Percentiles rank a stretch among this genome's conserved stretches.
Evolutionary conservation across 345 rosid genomes (phyloP).

Genomic region (Salix caprea): DNA sequence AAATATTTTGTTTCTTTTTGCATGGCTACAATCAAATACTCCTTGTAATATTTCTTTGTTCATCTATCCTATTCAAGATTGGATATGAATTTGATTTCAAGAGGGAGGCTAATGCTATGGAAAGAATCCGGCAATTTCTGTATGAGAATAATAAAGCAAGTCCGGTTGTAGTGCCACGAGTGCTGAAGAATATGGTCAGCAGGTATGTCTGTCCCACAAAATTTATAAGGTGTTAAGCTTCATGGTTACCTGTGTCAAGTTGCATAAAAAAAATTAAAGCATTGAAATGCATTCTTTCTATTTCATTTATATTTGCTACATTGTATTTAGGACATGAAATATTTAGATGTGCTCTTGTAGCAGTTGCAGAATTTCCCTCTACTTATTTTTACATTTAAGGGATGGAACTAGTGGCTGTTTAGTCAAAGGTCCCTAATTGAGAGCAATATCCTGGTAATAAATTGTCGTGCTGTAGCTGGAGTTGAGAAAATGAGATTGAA

Average conservation of each 20-base stretch:
- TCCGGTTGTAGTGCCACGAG: conserved; percentile 79
- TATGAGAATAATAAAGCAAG: conserved; percentile 64
- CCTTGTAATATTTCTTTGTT: conserved; percentile 3
- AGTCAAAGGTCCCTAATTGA: conserved; percentile 1
- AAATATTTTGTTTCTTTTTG: conserved; percentile 5
- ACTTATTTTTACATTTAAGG: conserved; percentile 1
- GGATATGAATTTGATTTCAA: conserved; percentile 89
- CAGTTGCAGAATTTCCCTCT: not conserved
- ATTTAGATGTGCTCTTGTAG: not conserved
- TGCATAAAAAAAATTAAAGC: not conserved
- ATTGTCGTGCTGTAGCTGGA: not conserved
- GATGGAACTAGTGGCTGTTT: not conserved
- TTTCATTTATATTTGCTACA: not conserved
- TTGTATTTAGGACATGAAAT: not conserved
- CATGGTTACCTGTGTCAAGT: conserved; percentile 1
- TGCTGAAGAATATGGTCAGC: conserved; percentile 56
- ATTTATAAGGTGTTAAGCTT: not conserved
- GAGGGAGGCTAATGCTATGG: conserved; percentile 87
- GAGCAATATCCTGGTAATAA: not conserved
- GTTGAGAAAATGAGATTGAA: conserved; percentile 7
- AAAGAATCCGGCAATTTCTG: conserved; percentile 63
- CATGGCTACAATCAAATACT: not conserved
- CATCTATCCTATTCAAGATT: conserved; percentile 50
- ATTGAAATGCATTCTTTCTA: not conserved
- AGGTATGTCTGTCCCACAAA: conserved; percentile 39